These are phyloP conservation scores for Ceratobasidium sp. DNA, from an alignment of 1,284 basidiomycete species.

Conservation along the genomic window DNA sequence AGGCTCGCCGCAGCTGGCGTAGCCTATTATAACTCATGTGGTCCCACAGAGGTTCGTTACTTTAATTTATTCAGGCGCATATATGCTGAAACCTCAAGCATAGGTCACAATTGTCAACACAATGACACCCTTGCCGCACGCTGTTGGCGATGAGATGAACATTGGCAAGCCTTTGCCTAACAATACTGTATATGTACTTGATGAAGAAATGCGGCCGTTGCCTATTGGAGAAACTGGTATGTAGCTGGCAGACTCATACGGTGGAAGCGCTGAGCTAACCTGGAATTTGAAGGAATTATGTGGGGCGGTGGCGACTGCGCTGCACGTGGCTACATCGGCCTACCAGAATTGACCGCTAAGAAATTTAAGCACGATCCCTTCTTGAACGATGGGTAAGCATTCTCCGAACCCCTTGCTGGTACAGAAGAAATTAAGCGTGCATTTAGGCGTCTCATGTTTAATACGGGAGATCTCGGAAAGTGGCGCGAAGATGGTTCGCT, in stretches of 20 bases:
- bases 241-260: not conserved
- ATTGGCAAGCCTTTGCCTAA: constrained; percentile 69
- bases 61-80: constrained; percentile 13
- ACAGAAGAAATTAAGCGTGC: constrained; percentile 17
- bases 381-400: constrained; percentile 60
- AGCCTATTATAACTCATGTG: constrained; percentile 61
- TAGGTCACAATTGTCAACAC: constrained; percentile 71
- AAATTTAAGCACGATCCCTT: constrained; percentile 64
- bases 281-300: constrained; percentile 58
- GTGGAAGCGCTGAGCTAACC: not conserved
- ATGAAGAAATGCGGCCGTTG: constrained; percentile 62
- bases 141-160: constrained; percentile 57
- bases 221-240: constrained; percentile 59
- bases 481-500: constrained; percentile 65
- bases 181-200: constrained; percentile 67
- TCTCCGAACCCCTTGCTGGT: not conserved
- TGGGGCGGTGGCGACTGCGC: constrained; percentile 69
- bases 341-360: constrained; percentile 65
- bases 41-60: constrained; percentile 60
- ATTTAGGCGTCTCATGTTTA: constrained; percentile 65
- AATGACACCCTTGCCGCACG: constrained; percentile 59
- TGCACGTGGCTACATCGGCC: constrained; percentile 64
- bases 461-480: constrained; percentile 67
- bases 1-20: constrained; percentile 32
- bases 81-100: constrained; percentile 3